A percentile compares a stretch with the other conserved stretches of the same genome.
phyloP scores from a whole-genome alignment of 345 rosid genomes.

The Excoecaria agallocha region DNA sequence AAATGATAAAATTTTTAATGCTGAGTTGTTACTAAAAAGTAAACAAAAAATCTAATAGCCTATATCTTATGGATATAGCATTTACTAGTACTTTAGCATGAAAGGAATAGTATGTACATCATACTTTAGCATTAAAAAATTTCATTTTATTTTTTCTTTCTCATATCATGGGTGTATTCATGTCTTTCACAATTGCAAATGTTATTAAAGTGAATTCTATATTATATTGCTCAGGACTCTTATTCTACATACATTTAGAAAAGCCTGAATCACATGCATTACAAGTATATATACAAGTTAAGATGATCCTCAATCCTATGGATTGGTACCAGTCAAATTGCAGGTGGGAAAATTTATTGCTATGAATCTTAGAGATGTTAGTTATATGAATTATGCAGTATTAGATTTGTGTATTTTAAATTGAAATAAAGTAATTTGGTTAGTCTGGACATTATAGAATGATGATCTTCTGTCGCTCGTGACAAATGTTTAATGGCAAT shows the following conservation, averaged over 20 bases:
- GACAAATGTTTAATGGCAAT: neutral
- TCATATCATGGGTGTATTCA: neutral
- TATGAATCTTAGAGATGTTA: neutral
- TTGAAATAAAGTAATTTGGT: neutral
- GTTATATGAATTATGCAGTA: neutral
- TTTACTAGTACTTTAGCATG: too few species aligned
- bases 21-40: too few species aligned
- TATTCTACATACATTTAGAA: neutral
- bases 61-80: too few species aligned
- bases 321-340: neutral
- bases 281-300: too few species aligned
- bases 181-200: neutral
- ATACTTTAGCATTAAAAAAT: too few species aligned
- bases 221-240: neutral
- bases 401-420: neutral
- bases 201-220: neutral
- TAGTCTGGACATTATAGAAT: neutral
- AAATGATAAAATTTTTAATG: too few species aligned
- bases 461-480: neutral
- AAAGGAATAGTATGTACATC: too few species aligned
- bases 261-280: neutral
- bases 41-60: too few species aligned
- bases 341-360: neutral
- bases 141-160: neutral
- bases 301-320: neutral